These are phyloP conservation scores for Penicillium alfredii DNA, from an alignment of 495 filamentous ascomycete species.

Conservation along the genomic window DNA sequence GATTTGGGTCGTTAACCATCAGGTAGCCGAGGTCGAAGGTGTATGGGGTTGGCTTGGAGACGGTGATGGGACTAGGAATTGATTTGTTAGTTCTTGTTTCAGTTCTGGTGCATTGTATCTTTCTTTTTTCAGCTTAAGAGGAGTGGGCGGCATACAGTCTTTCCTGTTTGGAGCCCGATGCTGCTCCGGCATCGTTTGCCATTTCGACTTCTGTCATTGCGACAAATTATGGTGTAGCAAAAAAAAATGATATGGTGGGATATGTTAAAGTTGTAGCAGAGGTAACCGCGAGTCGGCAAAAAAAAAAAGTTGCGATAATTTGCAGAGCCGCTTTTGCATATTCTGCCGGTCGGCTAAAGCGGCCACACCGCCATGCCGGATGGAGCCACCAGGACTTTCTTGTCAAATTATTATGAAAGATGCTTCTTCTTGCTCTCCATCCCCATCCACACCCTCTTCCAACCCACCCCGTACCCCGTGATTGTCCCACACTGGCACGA, in stretches of 20 bases:
- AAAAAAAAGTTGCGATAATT: conserved; percentile 27
- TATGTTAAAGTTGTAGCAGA: too few relatives aligned
- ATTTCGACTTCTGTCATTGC: conserved; percentile 30
- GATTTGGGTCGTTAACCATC: conserved; percentile 75
- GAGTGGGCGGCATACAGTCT: conserved; percentile 32
- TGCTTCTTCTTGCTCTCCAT: conserved; percentile 9
- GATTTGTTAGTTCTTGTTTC: conserved; percentile 9
- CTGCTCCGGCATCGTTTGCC: conserved; percentile 20
- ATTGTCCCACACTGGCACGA: conserved; percentile 33
- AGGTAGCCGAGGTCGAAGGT: conserved; percentile 89
- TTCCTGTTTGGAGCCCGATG: conserved; percentile 29
- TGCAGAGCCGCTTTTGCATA: conserved; percentile 13
- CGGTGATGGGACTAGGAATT: conserved; percentile 48
- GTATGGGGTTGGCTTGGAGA: conserved; percentile 79
- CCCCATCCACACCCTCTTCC: conserved; percentile 16
- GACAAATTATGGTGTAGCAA: conserved; percentile 2
- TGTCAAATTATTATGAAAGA: conserved; percentile 31
- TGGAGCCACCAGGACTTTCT: conserved; percentile 18
- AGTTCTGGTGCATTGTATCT: conserved; percentile 2
- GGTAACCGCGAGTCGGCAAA: too few relatives aligned
- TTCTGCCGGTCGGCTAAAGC: conserved; percentile 27
- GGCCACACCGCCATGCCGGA: conserved; percentile 20
- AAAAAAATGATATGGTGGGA: conserved; percentile 22
- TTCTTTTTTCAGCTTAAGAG: neutral
- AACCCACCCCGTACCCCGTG: conserved; percentile 24